Percentiles rank a stretch among this genome's conserved stretches.
Conservation (phyloP, 192 early-diverging fungal genomes). For the Dissophora globulifera region DNA sequence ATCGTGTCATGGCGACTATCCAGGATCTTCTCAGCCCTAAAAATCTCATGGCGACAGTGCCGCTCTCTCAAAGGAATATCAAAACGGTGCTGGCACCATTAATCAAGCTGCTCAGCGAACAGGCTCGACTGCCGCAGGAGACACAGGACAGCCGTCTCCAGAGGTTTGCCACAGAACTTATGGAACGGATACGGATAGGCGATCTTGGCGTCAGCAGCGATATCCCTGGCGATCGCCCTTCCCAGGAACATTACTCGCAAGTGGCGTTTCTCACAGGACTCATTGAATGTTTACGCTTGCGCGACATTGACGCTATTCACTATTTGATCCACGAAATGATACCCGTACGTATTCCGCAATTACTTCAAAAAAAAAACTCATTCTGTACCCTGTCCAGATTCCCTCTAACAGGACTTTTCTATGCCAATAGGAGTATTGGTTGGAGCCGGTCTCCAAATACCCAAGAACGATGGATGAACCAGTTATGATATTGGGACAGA, state of each 20-base stretch:
- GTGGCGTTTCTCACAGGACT: constrained; percentile 31
- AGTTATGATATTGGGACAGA: constrained; percentile 17
- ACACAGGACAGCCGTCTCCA: constrained; percentile 12
- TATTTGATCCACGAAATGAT: constrained; percentile 37
- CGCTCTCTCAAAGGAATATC: constrained; percentile 30
- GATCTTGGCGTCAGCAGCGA: constrained; percentile 30
- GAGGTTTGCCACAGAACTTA: neutral
- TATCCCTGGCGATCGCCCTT: neutral
- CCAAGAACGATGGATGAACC: constrained; percentile 31
- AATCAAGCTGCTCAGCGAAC: constrained; percentile 15
- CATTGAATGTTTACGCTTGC: constrained; percentile 25
- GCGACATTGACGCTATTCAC: constrained; percentile 9
- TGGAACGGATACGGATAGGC: constrained; percentile 25
- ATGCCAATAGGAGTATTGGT: constrained; percentile 27
- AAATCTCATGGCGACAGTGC: constrained; percentile 14
- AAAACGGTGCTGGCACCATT: constrained; percentile 16
- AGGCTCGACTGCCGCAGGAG: constrained; percentile 10
- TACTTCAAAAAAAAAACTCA: too few species aligned
- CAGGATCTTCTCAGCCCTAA: constrained; percentile 9
- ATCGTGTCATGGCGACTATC: constrained; percentile 17
- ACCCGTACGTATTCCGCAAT: constrained; percentile 26
- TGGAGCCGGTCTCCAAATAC: constrained; percentile 31
- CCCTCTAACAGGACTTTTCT: neutral
- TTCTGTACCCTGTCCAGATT: neutral
- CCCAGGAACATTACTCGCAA: constrained; percentile 14